Conservation (phyloP, 2,329 filamentous ascomycete genomes). For the Diaporthe amygdali region DNA sequence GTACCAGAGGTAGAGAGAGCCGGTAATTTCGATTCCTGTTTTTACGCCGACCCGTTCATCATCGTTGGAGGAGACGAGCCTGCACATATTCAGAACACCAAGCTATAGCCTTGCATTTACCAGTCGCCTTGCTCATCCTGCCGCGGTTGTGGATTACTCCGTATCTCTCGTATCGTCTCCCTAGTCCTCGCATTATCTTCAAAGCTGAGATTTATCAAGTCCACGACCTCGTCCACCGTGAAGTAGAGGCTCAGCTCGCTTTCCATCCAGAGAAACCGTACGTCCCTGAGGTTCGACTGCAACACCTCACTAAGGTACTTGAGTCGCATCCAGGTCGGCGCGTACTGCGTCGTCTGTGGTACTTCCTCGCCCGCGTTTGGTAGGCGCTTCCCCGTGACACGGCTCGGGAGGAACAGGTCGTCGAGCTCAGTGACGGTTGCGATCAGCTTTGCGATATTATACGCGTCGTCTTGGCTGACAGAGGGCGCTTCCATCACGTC, state of each 20-base stretch:
- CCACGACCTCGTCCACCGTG: slow-evolving; percentile 63
- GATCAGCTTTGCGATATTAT: slow-evolving; percentile 64
- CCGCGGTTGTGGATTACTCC: slow-evolving; percentile 52
- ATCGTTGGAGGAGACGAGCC: not conserved
- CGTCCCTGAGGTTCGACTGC: slow-evolving; percentile 69
- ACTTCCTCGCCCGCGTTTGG: slow-evolving; percentile 44
- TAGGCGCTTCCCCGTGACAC: slow-evolving; percentile 30
- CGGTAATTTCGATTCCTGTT: too few relatives aligned
- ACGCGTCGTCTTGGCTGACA: slow-evolving; percentile 69
- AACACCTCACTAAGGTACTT: slow-evolving; percentile 69
- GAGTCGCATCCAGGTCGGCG: slow-evolving; percentile 65
- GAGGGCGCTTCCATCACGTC: slow-evolving; percentile 67
- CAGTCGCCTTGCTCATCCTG: slow-evolving; percentile 20
- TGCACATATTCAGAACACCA: not conserved
- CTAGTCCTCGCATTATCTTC: slow-evolving; percentile 65
- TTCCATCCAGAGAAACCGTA: slow-evolving; percentile 68
- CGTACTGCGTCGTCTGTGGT: slow-evolving; percentile 65
- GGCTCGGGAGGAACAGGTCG: slow-evolving; percentile 61
- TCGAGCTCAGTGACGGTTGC: slow-evolving; percentile 62
- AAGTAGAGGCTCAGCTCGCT: slow-evolving; percentile 71
- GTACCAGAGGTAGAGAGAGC: too few relatives aligned
- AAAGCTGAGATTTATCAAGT: slow-evolving; percentile 68
- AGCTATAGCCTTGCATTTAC: not conserved
- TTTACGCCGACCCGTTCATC: too few relatives aligned
- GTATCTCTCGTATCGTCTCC: slow-evolving; percentile 64